A percentile compares a stretch with the other conserved stretches of the same genome.
Evolutionary conservation across 2,329 filamentous ascomycete genomes (phyloP).

Genomic region (Alternaria sp.): DNA sequence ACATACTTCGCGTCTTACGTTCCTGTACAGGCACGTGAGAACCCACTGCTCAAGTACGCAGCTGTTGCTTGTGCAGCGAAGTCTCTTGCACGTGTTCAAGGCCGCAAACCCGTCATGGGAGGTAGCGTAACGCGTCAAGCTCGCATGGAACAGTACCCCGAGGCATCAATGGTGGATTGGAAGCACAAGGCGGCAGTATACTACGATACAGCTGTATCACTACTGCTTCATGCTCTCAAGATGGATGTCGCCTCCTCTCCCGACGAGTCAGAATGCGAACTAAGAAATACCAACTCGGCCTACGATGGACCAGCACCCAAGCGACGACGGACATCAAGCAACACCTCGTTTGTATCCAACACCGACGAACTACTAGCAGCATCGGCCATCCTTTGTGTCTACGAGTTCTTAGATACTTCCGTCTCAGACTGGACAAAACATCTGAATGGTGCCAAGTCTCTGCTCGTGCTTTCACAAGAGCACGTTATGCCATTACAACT

Average conservation of each 20-base stretch:
- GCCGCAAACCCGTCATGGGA: constrained; percentile 60
- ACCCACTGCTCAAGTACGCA: constrained; percentile 62
- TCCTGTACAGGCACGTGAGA: constrained; percentile 63
- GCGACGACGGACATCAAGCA: constrained; percentile 56
- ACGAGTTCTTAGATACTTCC: constrained; percentile 73
- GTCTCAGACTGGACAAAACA: constrained; percentile 71
- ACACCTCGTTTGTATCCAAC: constrained; percentile 51
- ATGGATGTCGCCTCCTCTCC: constrained; percentile 41
- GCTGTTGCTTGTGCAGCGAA: constrained; percentile 70
- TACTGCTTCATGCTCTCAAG: constrained; percentile 52
- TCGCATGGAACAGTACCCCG: constrained; percentile 63
- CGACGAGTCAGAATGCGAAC: constrained; percentile 42
- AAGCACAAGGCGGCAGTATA: constrained; percentile 68
- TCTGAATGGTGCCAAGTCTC: constrained; percentile 70
- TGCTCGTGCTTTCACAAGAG: constrained; percentile 65
- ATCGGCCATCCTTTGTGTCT: constrained; percentile 72
- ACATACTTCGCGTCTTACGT: constrained; percentile 69
- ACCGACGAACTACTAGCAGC: constrained; percentile 71
- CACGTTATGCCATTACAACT: constrained; percentile 58
- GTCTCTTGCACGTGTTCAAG: constrained; percentile 65
- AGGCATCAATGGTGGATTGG: constrained; percentile 62
- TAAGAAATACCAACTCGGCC: constrained; percentile 15
- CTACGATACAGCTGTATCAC: constrained; percentile 66
- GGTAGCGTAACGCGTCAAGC: constrained; percentile 59
- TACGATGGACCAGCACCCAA: constrained; percentile 39